Conservation (phyloP, 2,329 filamentous ascomycete genomes). For the Claviceps sorghi region DNA sequence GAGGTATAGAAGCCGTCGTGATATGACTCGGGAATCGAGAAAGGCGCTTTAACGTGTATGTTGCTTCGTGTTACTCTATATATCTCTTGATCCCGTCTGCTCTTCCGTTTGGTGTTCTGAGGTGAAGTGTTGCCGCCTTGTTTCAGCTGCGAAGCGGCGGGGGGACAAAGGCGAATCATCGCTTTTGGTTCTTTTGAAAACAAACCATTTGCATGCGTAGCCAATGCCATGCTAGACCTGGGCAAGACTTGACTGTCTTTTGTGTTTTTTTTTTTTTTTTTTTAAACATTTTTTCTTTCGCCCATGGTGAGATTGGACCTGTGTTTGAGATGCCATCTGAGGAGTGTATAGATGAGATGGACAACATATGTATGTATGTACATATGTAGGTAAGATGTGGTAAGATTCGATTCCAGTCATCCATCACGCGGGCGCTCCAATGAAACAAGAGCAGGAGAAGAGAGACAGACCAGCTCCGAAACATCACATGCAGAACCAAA, state of each 20-base stretch:
- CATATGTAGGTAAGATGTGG: not conserved
- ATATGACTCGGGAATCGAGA: not conserved
- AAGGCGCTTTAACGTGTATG: not conserved
- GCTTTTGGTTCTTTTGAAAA: not conserved
- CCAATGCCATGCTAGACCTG: not conserved
- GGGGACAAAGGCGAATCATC: not conserved
- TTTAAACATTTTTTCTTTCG: not conserved
- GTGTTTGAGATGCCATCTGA: not conserved
- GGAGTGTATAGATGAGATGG: not conserved
- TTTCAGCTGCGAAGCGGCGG: not conserved
- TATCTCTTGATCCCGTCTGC: not conserved
- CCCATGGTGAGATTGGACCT: not conserved
- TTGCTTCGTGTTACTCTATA: not conserved
- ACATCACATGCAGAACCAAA: not conserved
- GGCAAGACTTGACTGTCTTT: not conserved
- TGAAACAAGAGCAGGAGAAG: not conserved
- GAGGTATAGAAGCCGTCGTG: slow-evolving; percentile 42
- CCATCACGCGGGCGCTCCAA: not conserved
- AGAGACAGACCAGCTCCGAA: not conserved
- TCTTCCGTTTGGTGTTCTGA: not conserved
- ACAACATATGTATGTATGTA: no score
- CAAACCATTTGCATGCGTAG: not conserved
- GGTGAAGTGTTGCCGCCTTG: not conserved
- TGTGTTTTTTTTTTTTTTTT: not conserved
- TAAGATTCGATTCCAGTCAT: not conserved